phyloP scores from a whole-genome alignment of 2,329 filamentous ascomycete species.

The Dactylellina parvicollis region DNA sequence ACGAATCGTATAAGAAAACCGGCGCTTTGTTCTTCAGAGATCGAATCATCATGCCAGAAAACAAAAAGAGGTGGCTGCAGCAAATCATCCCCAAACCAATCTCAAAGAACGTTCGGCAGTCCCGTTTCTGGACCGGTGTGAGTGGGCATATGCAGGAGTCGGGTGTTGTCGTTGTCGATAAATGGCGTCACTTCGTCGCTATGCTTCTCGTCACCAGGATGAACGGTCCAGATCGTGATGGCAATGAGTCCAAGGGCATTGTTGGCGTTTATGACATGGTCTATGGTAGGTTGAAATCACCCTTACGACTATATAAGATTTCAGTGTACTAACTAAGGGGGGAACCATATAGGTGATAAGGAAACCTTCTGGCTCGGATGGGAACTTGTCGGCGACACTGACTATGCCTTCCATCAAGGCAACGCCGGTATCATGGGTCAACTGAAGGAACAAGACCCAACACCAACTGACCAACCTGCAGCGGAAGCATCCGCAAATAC shows the following conservation, averaged over 20 bases:
- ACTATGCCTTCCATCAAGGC: conserved; percentile 64
- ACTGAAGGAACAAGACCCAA: conserved; percentile 54
- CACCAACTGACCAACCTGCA: conserved; percentile 32
- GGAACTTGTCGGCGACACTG: conserved; percentile 63
- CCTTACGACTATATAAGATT: neutral
- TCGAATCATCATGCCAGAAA: conserved; percentile 62
- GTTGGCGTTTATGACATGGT: conserved; percentile 65
- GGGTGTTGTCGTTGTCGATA: conserved; percentile 65
- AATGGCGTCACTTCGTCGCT: conserved; percentile 64
- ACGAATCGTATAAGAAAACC: conserved; percentile 62
- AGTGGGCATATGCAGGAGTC: conserved; percentile 63
- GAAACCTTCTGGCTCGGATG: conserved; percentile 67
- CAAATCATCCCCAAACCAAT: conserved; percentile 63
- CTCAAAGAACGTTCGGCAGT: conserved; percentile 61
- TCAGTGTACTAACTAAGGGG: neutral
- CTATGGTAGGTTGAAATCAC: conserved; percentile 60
- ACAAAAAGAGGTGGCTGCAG: conserved; percentile 62
- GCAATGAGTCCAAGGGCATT: conserved; percentile 59
- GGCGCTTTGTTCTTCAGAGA: conserved; percentile 65
- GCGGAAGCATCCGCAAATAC: conserved; percentile 4
- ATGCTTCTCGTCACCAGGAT: conserved; percentile 62
- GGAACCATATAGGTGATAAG: conserved; percentile 62
- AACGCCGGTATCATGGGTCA: conserved; percentile 61
- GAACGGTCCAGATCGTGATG: conserved; percentile 64
- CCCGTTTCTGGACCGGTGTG: conserved; percentile 61